A percentile compares a stretch with the other conserved stretches of the same genome.
Conservation (phyloP, 2,329 filamentous ascomycete species). For the Fusarium sp. region DNA sequence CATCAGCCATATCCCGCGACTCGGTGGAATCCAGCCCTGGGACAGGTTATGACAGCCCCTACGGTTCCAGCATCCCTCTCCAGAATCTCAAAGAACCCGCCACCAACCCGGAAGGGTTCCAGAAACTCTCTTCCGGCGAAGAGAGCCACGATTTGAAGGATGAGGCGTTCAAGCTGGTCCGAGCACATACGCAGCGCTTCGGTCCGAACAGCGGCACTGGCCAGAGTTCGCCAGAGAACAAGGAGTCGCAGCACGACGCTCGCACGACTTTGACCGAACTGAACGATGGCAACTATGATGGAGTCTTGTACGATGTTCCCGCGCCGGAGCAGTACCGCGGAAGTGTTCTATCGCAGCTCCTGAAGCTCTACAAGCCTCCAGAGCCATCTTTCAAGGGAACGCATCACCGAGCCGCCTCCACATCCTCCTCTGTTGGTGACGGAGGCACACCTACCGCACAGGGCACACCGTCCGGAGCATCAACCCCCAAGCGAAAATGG, state of each 20-base stretch:
- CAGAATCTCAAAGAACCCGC: conserved; percentile 42
- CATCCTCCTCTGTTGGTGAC: conserved; percentile 42
- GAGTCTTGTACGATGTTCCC: conserved; percentile 52
- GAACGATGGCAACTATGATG: conserved; percentile 53
- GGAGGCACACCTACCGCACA: conserved; percentile 50
- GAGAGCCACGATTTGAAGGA: conserved; percentile 33
- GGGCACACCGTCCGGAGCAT: conserved; percentile 50
- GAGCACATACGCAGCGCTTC: conserved; percentile 51
- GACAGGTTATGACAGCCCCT: conserved; percentile 40
- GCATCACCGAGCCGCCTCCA: conserved; percentile 41
- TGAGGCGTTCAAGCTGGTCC: conserved; percentile 55
- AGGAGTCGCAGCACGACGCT: conserved; percentile 26
- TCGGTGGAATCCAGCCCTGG: conserved; percentile 52
- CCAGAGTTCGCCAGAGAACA: conserved; percentile 8
- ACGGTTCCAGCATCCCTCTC: conserved; percentile 46
- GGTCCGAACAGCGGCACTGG: conserved; percentile 17
- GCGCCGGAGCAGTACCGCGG: conserved; percentile 55
- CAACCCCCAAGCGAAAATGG: conserved; percentile 58
- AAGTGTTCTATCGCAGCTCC: conserved; percentile 56
- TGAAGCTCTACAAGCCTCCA: conserved; percentile 57
- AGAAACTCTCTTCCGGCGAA: conserved; percentile 27
- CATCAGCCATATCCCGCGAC: conserved; percentile 47
- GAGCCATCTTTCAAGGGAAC: conserved; percentile 39
- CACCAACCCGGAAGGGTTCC: conserved; percentile 27
- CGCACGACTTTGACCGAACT: conserved; percentile 46